A percentile compares a stretch with the other conserved stretches of the same genome.
Evolutionary conservation across 805 yeast genomes (phyloP).

Genomic region (Yamadazyma takamatsuzukensis): DNA sequence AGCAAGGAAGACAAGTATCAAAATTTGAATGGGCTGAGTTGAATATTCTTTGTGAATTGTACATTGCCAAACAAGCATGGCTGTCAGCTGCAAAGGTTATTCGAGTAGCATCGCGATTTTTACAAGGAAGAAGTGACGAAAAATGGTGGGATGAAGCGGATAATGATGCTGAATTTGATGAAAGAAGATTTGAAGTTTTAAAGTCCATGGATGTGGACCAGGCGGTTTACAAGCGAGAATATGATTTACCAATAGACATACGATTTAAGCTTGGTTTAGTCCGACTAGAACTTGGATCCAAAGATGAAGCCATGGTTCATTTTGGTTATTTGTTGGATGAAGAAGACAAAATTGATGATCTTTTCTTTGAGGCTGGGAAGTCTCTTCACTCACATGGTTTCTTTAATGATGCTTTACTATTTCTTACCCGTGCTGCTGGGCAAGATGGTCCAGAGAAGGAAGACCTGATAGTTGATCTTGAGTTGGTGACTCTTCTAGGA

Average conservation of each 20-base stretch:
- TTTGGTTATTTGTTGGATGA: conserved; percentile 56
- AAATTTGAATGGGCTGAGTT: conserved; percentile 84
- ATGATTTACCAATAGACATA: conserved; percentile 77
- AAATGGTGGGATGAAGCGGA: conserved; percentile 60
- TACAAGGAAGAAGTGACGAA: conserved; percentile 64
- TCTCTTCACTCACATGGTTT: conserved; percentile 66
- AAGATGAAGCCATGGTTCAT: conserved; percentile 71
- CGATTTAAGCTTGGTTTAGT: conserved; percentile 75
- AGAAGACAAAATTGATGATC: conserved; percentile 63
- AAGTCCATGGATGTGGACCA: conserved; percentile 32
- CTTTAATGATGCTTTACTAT: conserved; percentile 72
- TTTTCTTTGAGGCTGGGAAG: conserved; percentile 72
- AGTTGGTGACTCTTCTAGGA: conserved; percentile 59
- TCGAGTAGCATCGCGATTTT: conserved; percentile 77
- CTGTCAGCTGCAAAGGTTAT: conserved; percentile 59
- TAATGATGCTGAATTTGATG: conserved; percentile 84
- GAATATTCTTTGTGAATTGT: conserved; percentile 78
- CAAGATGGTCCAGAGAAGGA: conserved; percentile 36
- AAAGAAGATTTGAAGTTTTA: conserved; percentile 40
- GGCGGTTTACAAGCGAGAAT: conserved; percentile 17
- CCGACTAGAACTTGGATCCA: conserved; percentile 60
- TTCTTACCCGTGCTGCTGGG: conserved; percentile 47
- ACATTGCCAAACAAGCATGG: conserved; percentile 65
- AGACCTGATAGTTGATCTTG: conserved; percentile 30
- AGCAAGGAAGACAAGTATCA: conserved; percentile 22